Conservation (phyloP, 768 basidiomycete species). For the Trametes gibbosa region DNA sequence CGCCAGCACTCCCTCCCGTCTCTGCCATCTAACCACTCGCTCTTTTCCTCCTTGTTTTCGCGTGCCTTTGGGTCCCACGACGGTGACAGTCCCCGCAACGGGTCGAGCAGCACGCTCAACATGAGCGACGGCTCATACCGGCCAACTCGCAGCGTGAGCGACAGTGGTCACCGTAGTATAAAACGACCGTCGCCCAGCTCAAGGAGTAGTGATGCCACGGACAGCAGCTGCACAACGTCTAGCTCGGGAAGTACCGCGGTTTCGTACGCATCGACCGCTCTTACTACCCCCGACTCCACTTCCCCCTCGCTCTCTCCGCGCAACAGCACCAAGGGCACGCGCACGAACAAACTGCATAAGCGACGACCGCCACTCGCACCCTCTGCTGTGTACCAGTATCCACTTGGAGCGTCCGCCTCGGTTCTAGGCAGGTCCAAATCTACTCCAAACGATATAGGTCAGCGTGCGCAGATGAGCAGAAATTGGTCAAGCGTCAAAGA, state of each 20-base stretch:
- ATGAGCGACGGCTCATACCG: slow-evolving; percentile 12
- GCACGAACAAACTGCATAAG: slow-evolving; percentile 22
- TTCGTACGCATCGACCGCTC: slow-evolving; percentile 14
- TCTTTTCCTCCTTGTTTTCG: slow-evolving; percentile 6
- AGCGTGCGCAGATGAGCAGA: slow-evolving; percentile 11
- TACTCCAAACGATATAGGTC: slow-evolving; percentile 15
- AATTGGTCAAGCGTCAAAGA: slow-evolving; percentile 17
- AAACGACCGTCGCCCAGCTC: slow-evolving; percentile 11
- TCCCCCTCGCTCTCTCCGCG: slow-evolving; percentile 15
- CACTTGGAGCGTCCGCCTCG: background rate
- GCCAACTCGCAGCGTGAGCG: slow-evolving; percentile 18
- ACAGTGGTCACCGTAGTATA: background rate
- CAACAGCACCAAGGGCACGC: slow-evolving; percentile 6
- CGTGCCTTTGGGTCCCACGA: slow-evolving; percentile 12
- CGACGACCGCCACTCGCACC: slow-evolving; percentile 18
- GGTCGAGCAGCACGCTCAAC: slow-evolving; percentile 3
- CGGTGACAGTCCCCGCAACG: background rate
- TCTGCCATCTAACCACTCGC: background rate
- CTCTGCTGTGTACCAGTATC: slow-evolving; percentile 10
- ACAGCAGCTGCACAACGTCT: slow-evolving; percentile 14
- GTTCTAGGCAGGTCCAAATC: slow-evolving; percentile 20
- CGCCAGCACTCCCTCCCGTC: slow-evolving; percentile 8
- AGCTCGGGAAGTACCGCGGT: slow-evolving; percentile 10
- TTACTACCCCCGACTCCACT: slow-evolving; percentile 20
- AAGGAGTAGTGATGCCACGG: slow-evolving; percentile 9